phyloP scores from a whole-genome alignment of 495 filamentous ascomycete genomes.

The Bacidia gigantensis region DNA sequence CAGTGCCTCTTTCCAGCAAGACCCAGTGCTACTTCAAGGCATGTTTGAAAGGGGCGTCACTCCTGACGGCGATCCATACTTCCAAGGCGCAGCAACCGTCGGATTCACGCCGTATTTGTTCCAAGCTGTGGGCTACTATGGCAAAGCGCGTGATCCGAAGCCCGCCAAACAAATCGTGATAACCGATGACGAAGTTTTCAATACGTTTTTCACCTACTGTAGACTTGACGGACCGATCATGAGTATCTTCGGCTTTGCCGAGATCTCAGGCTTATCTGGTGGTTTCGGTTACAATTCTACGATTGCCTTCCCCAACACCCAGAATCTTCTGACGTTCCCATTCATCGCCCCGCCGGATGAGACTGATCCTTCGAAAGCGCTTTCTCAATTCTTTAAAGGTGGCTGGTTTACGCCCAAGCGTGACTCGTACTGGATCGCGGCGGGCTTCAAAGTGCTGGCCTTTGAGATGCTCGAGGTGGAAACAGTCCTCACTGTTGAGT shows the following conservation, averaged over 20 bases:
- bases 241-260: slow-evolving; percentile 27
- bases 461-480: slow-evolving; percentile 30
- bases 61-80: too few relatives aligned
- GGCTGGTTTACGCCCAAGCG: slow-evolving; percentile 20
- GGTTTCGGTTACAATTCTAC: slow-evolving; percentile 35
- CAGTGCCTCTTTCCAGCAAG: too few relatives aligned
- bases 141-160: too few relatives aligned
- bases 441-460: slow-evolving; percentile 27
- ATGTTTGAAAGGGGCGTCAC: too few relatives aligned
- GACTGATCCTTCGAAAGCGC: background rate
- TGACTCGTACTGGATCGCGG: slow-evolving; percentile 29
- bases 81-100: too few relatives aligned
- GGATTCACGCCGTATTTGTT: too few relatives aligned
- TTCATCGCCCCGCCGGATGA: slow-evolving; percentile 25
- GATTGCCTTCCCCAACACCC: slow-evolving; percentile 22
- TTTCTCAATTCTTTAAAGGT: background rate
- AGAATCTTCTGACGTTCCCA: slow-evolving; percentile 27
- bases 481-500: slow-evolving; percentile 27
- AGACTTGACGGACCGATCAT: slow-evolving; percentile 32
- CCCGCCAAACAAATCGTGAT: too few relatives aligned
- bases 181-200: slow-evolving; percentile 30
- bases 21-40: too few relatives aligned
- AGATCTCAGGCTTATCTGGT: slow-evolving; percentile 25
- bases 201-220: slow-evolving; percentile 27
- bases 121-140: too few relatives aligned